Evolutionary conservation across 2,329 filamentous ascomycete genomes (phyloP), one percentile per base, ranked within the genome.

Genomic region (Stagonosporopsis vannaccii): DNA sequence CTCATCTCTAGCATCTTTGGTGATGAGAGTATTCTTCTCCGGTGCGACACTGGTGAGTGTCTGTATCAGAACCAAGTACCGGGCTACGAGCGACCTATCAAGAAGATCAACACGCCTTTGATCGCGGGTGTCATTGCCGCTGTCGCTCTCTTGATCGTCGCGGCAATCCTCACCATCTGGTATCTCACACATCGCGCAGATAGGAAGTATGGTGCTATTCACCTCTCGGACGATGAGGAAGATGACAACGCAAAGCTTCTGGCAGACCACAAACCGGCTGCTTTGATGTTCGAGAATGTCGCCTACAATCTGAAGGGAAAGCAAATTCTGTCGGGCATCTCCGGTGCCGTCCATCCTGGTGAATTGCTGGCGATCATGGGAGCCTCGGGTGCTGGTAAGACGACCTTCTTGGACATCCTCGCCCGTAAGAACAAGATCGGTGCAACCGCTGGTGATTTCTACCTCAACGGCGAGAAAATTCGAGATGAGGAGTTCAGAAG

Each of bases 291-390:
- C 67, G 87, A 96, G 55, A 89, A 96, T 57, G 90, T 99, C 3
- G 87, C 88, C 0, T 99, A 99, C 72, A 83, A 84, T 20, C 82
- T 99, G 33, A 96, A 96, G 62, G 92, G 92, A 35, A 97, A 91
- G 77, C 84, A 90, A 48, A 97, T 99, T 42, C 81, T 99, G 2
- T 84, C 84, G 15, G 86, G 85, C 13, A 89, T 99, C 30, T 88
- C 89, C 62, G 95, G 95, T 42, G 87, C 92, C 37, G 93, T 94
- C n/a, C 90, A 90, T 65, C 92, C 94, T 2, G 96, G 96, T n/a
- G 92, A 99, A 74, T 86, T 98, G 7, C 91, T 94, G 63, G 95
- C 95, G 8, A 96, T 99, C 68, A 99, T 99, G 94, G 95, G 95
- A 53, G 94, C 95, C 7, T 99, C 95, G 0, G 95, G 95, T 26